These are phyloP conservation scores for Hyphodiscus sp. DNA, from an alignment of 2,329 filamentous ascomycete species.

Conservation along the genomic window DNA sequence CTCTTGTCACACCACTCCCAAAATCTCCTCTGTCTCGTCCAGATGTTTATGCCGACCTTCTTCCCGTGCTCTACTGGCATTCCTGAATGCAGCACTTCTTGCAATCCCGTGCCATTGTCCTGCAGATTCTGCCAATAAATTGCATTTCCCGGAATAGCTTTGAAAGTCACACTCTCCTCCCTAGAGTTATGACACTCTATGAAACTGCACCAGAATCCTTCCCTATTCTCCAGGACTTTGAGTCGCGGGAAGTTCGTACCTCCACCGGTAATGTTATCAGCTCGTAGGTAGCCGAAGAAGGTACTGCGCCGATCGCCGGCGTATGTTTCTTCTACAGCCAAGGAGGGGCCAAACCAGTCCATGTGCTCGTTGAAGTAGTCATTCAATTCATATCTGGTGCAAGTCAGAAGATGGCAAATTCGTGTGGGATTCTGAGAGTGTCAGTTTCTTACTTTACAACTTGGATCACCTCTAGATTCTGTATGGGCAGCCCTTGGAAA, in stretches of 20 bases:
- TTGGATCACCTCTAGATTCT: too few relatives aligned
- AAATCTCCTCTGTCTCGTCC: slow-evolving; percentile 26
- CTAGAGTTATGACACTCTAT: slow-evolving; percentile 41
- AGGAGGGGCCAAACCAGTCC: slow-evolving; percentile 39
- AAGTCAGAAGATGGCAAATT: too few relatives aligned
- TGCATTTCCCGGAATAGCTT: slow-evolving; percentile 47
- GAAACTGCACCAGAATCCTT: slow-evolving; percentile 45
- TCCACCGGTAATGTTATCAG: slow-evolving; percentile 42
- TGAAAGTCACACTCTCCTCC: slow-evolving; percentile 45
- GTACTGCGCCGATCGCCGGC: slow-evolving; percentile 33
- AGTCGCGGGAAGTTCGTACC: slow-evolving; percentile 54
- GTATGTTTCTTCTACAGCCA: slow-evolving; percentile 5
- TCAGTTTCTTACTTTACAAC: too few relatives aligned
- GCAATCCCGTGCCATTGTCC: slow-evolving; percentile 45
- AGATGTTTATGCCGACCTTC: slow-evolving; percentile 57
- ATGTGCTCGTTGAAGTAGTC: slow-evolving; percentile 53
- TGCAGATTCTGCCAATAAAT: slow-evolving; percentile 56
- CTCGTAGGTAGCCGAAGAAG: slow-evolving; percentile 52
- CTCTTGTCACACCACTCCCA: too few relatives aligned
- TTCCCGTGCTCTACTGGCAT: slow-evolving; percentile 48
- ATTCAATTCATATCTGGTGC: slow-evolving; percentile 40
- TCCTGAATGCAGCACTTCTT: slow-evolving; percentile 52
- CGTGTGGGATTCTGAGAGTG: too few relatives aligned
- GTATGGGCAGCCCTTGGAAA: slow-evolving; percentile 46
- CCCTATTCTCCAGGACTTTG: slow-evolving; percentile 16